Percentiles rank a stretch among this genome's conserved stretches.
Conservation (phyloP, 139 green algal species). For the Picochlorum costavermella region DNA sequence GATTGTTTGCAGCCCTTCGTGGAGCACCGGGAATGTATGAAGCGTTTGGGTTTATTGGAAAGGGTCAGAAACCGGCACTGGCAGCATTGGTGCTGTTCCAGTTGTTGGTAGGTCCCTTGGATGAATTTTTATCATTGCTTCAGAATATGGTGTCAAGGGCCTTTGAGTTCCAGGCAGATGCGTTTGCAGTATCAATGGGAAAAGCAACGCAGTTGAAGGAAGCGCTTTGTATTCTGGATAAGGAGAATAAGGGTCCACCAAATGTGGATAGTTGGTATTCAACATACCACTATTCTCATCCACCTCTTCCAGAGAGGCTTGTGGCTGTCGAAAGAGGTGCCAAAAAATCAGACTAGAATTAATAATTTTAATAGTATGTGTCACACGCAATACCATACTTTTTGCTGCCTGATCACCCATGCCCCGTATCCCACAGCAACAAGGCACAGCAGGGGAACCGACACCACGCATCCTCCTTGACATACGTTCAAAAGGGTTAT, state of each 20-base stretch:
- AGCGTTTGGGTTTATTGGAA: conserved; percentile 67
- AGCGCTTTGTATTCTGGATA: conserved; percentile 69
- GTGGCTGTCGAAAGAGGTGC: conserved; percentile 48
- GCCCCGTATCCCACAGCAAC: conserved; percentile 4
- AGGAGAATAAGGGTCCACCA: conserved; percentile 66
- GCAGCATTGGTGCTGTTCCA: conserved; percentile 77
- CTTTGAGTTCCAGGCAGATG: conserved; percentile 91
- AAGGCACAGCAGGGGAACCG: conserved; percentile 14
- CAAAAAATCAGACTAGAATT: conserved; percentile 32
- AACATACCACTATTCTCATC: conserved; percentile 76
- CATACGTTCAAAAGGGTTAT: conserved; percentile 31
- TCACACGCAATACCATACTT: conserved; percentile 1
- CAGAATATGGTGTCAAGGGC: conserved; percentile 64
- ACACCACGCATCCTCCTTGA: conserved; percentile 19
- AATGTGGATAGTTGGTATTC: conserved; percentile 53
- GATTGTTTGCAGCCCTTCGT: conserved; percentile 56
- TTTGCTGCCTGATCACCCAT: too few relatives aligned
- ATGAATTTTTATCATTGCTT: conserved; percentile 63
- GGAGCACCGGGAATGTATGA: conserved; percentile 42
- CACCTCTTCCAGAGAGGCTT: conserved; percentile 69
- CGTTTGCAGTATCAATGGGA: conserved; percentile 57
- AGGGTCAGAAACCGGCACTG: conserved; percentile 52
- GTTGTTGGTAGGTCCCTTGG: conserved; percentile 57
- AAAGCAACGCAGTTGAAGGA: conserved; percentile 37
- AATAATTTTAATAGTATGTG: too few relatives aligned